These are phyloP conservation scores for Solanum ahanhuiri DNA, from an alignment of 257 asterid species.

Conservation along the genomic window DNA sequence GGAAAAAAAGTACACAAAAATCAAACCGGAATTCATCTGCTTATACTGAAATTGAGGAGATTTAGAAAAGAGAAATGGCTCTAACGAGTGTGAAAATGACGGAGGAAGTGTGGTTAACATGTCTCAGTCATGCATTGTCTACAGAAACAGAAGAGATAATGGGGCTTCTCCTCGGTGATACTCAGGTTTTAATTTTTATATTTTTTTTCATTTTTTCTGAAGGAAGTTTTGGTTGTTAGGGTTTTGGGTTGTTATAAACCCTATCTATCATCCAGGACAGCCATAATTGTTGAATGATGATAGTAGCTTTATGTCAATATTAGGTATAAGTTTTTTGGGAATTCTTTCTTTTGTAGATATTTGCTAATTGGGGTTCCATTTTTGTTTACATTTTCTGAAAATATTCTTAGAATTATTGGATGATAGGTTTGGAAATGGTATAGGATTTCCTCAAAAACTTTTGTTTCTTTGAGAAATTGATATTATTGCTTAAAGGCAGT, in stretches of 20 bases:
- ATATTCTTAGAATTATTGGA: background rate
- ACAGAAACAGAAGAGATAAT: slow-evolving; percentile 99
- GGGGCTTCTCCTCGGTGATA: slow-evolving; percentile 99
- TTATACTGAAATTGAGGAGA: background rate
- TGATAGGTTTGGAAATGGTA: background rate
- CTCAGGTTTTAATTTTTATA: slow-evolving; percentile 41
- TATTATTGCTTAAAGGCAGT: background rate
- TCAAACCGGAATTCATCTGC: background rate
- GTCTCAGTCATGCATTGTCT: slow-evolving; percentile 98
- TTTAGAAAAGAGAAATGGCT: slow-evolving; percentile 39
- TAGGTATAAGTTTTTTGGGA: background rate
- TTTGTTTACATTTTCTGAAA: background rate
- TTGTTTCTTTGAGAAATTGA: background rate
- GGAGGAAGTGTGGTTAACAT: slow-evolving; percentile 97
- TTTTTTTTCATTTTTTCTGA: background rate
- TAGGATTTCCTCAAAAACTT: background rate
- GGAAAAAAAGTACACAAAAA: background rate
- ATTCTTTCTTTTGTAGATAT: background rate
- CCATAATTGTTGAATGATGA: background rate
- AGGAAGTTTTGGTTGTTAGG: background rate
- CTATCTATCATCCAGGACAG: background rate
- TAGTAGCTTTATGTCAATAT: background rate
- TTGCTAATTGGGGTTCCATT: background rate
- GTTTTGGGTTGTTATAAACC: background rate
- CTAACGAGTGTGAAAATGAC: slow-evolving; percentile 88